phyloP scores from a whole-genome alignment of 2,329 filamentous ascomycete species.

The Trichocomaceae sp. region DNA sequence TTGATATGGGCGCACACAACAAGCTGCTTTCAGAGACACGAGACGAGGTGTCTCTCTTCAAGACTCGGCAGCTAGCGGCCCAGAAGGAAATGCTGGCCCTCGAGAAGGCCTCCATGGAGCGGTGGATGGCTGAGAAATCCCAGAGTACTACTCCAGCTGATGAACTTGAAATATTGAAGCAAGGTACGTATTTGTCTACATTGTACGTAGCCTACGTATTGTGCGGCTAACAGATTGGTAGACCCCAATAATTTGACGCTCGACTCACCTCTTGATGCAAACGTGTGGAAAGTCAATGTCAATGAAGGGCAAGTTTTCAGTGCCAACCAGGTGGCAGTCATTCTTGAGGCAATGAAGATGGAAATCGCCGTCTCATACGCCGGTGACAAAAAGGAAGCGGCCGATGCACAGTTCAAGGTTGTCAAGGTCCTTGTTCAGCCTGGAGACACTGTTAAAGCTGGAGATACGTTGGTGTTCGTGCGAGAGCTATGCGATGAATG shows the following conservation, averaged over 20 bases:
- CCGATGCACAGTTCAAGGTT: conserved; percentile 21
- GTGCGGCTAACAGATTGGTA: conserved; percentile 8
- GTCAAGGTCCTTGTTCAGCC: conserved; percentile 29
- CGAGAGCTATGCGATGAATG: background rate
- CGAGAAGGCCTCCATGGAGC: conserved; percentile 31
- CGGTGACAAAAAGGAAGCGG: conserved; percentile 19
- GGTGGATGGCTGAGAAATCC: conserved; percentile 38
- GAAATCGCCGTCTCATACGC: conserved; percentile 42
- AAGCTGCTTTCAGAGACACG: conserved; percentile 40
- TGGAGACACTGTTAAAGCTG: background rate
- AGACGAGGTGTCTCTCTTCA: conserved; percentile 44
- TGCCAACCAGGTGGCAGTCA: conserved; percentile 38
- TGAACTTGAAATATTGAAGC: conserved; percentile 45
- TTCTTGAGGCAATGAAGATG: conserved; percentile 55
- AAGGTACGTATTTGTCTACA: conserved; percentile 24
- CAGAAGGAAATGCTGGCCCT: conserved; percentile 41
- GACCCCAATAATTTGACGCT: conserved; percentile 34
- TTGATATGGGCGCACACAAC: conserved; percentile 54
- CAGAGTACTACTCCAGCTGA: conserved; percentile 46
- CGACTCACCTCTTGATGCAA: conserved; percentile 44
- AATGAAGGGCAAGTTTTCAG: conserved; percentile 38
- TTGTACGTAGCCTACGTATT: background rate
- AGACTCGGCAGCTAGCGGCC: conserved; percentile 40
- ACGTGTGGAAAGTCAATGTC: conserved; percentile 49
- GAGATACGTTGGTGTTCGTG: background rate